Base-by-base conservation (phyloP, 176 grass and related monocot genomes). In the Rhynchospora tenuis region DNA sequence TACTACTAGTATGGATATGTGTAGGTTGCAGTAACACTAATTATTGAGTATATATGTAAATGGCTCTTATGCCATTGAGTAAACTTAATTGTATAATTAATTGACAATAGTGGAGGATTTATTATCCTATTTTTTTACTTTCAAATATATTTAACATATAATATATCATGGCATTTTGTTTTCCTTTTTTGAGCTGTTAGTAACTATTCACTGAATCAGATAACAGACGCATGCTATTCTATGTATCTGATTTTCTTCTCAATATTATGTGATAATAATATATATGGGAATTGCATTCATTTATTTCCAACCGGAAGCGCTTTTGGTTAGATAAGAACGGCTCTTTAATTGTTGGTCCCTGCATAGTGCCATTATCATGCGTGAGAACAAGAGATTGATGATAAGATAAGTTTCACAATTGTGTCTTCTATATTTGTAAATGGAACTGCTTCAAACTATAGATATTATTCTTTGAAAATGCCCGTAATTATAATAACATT, bases 11-110 rank as follows among this genome's bases (percentile, higher is more conserved):
- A 50, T 50, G 23, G 20, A 16, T 28, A 43, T 69, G 29, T 69
- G 15, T 52, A 74, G 46, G 24, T 33, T 52, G 65, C 19, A 52
- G 46, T 74, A 26, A 74, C 44, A 74, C 46, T 74, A 74, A 74
- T 74, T 74, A 74, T 38, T 38, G 33, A 69, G 15, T 52, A 28
- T 51, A 51, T 74, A 52, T 74, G 0, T 27, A 74, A 16, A 13
- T 74, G 22, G 71, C 46, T 74, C 3, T 74, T 74, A 51, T 74
- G 71, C 46, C 71, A 74, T 52, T 74, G 10, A 51, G 70, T 74
- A 74, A 74, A 51, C 20, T 65, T 51, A 48, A 14, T 13, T 73
- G 69, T 46, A n/a, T 22, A 73, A 73, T 73, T 47, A 47, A 47
- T 9, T 23, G 20, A 50, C 43, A 73, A 20, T 73, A 73, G 69